Evolutionary conservation across 257 asterid genomes (phyloP).

Genomic region (Anisodus acutangulus): DNA sequence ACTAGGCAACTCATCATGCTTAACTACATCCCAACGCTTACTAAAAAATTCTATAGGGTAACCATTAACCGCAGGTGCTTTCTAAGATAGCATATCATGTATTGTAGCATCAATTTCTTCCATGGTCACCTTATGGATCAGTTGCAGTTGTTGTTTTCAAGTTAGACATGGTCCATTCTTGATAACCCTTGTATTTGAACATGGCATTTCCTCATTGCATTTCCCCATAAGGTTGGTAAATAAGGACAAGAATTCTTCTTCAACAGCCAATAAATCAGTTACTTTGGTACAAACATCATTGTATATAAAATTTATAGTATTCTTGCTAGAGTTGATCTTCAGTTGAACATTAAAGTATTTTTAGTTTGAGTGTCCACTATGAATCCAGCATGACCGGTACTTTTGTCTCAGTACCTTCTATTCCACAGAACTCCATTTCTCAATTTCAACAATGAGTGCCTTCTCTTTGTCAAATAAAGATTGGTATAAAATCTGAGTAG

Average conservation of each 20-base stretch:
- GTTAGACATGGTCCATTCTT: background rate
- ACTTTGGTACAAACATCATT: background rate
- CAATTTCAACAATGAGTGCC: too few relatives aligned
- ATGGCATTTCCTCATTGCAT: background rate
- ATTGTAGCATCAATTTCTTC: too few relatives aligned
- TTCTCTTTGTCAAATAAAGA: background rate
- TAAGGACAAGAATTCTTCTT: too few relatives aligned
- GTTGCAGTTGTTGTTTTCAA: background rate
- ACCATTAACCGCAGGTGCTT: too few relatives aligned
- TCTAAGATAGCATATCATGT: background rate
- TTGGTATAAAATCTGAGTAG: background rate
- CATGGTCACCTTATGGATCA: background rate
- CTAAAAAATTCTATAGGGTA: too few relatives aligned
- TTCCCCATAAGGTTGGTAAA: background rate
- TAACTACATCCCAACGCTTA: too few relatives aligned
- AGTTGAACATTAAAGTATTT: background rate
- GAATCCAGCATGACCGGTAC: background rate
- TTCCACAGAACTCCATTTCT: background rate
- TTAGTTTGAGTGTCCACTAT: background rate
- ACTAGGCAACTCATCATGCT: too few relatives aligned
- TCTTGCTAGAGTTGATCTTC: background rate
- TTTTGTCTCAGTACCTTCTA: background rate
- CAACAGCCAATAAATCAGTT: background rate
- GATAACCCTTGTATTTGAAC: background rate
- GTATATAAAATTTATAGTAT: too few relatives aligned